Evolutionary conservation across 805 yeast genomes (phyloP).

Genomic region (Ogataea paraovalis): DNA sequence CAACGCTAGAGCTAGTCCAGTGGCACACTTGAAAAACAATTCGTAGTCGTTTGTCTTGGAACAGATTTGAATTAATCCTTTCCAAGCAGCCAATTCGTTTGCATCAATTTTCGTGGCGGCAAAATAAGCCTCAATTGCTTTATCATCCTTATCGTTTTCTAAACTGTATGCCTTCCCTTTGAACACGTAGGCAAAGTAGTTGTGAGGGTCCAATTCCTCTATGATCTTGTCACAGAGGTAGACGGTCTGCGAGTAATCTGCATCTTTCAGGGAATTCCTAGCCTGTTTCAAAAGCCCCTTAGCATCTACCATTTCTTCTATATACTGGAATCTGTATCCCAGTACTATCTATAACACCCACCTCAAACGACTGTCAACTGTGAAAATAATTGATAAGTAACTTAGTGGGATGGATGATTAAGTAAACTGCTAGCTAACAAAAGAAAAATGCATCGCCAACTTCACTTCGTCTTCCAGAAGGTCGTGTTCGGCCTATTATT

Average conservation of each 20-base stretch:
- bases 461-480: too few species aligned
- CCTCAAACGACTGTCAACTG: too few species aligned
- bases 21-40: conserved; percentile 44
- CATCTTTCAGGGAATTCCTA: conserved; percentile 45
- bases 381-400: too few species aligned
- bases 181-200: conserved; percentile 66
- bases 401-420: too few species aligned
- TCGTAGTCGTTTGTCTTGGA: conserved; percentile 35
- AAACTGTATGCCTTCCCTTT: conserved; percentile 65
- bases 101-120: conserved; percentile 49
- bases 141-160: conserved; percentile 28
- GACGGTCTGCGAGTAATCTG: conserved; percentile 60
- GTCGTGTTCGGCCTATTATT: not conserved
- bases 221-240: conserved; percentile 54
- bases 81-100: conserved; percentile 67
- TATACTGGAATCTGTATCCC: too few species aligned
- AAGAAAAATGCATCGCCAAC: too few species aligned
- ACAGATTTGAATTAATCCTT: conserved; percentile 60
- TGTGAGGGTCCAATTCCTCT: conserved; percentile 45
- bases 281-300: conserved; percentile 43
- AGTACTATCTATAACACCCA: too few species aligned
- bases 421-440: too few species aligned
- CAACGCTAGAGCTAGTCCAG: conserved; percentile 40
- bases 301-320: not conserved
- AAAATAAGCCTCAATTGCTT: conserved; percentile 42